These are phyloP conservation scores for Penicillium pancosmium DNA, from an alignment of 495 filamentous ascomycete species.

Conservation along the genomic window DNA sequence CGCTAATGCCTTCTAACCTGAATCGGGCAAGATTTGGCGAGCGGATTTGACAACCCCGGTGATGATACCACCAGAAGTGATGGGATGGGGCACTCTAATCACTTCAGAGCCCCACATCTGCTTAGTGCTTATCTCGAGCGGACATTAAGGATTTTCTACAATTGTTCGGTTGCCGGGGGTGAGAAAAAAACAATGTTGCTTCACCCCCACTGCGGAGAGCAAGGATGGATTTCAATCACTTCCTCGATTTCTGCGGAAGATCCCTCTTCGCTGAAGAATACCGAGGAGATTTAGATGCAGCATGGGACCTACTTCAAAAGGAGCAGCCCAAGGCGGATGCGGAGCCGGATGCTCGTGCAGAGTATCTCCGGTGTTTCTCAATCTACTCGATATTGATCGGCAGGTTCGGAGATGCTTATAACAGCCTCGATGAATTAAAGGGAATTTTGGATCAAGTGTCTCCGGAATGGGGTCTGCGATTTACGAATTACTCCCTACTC, in stretches of 20 bases:
- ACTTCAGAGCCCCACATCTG: not conserved
- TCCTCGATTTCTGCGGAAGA: constrained; percentile 21
- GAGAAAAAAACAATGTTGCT: not conserved
- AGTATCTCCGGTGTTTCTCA: constrained; percentile 25
- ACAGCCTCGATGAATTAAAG: constrained; percentile 12
- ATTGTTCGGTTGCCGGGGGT: not conserved
- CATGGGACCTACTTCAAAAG: constrained; percentile 16
- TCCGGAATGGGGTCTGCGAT: constrained; percentile 30
- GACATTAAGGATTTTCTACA: not conserved
- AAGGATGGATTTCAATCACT: constrained; percentile 21
- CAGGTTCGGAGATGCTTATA: constrained; percentile 25
- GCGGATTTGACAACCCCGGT: not conserved
- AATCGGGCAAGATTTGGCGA: constrained; percentile 26
- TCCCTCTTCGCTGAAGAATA: constrained; percentile 30
- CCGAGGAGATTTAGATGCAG: constrained; percentile 25
- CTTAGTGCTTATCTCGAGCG: not conserved
- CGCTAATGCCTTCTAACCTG: not conserved
- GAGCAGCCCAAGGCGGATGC: not conserved
- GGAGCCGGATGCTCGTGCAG: constrained; percentile 14
- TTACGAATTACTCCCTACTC: constrained; percentile 23
- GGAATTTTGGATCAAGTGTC: constrained; percentile 14
- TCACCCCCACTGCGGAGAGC: not conserved
- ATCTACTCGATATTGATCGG: constrained; percentile 21
- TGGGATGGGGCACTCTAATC: constrained; percentile 3
- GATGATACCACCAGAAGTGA: not conserved